phyloP scores from a whole-genome alignment of 176 grass and related monocot genomes.

The Oryza officinalis region DNA sequence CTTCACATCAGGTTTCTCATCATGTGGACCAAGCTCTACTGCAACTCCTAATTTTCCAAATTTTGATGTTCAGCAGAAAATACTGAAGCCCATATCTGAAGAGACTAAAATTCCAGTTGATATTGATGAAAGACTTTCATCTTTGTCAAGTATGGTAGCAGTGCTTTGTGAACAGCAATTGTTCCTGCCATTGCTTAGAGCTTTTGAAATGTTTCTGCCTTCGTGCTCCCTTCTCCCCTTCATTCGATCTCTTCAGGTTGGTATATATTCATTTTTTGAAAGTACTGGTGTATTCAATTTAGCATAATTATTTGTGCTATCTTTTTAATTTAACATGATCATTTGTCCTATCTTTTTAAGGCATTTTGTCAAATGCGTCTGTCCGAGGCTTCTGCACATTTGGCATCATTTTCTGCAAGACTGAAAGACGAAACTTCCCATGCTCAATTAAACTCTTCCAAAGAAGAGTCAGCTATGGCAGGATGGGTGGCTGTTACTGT shows the following conservation, averaged over 20 bases:
- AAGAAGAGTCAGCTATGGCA: slow-evolving; percentile 60
- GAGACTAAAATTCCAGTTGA: slow-evolving; percentile 42
- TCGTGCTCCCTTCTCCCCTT: slow-evolving; percentile 87
- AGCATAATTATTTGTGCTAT: no score
- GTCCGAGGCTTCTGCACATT: slow-evolving; percentile 76
- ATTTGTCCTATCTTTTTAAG: slow-evolving; percentile 49
- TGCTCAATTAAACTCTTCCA: slow-evolving; percentile 46
- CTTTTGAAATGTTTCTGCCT: slow-evolving; percentile 96
- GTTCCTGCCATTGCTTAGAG: slow-evolving; percentile 86
- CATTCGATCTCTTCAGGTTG: slow-evolving; percentile 86
- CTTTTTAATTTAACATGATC: slow-evolving; percentile 12
- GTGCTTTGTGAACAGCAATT: slow-evolving; percentile 86
- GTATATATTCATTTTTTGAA: slow-evolving; percentile 10
- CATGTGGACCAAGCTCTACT: slow-evolving; percentile 38
- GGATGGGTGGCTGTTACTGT: slow-evolving; percentile 77
- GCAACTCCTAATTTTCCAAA: slow-evolving; percentile 36
- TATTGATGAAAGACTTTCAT: slow-evolving; percentile 65
- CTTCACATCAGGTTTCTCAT: slow-evolving; percentile 34
- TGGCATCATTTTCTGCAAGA: slow-evolving; percentile 77
- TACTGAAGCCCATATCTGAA: slow-evolving; percentile 35
- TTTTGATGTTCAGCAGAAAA: slow-evolving; percentile 51
- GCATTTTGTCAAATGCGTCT: slow-evolving; percentile 99
- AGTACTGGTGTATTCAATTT: slow-evolving; percentile 16
- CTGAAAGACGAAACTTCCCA: slow-evolving; percentile 74
- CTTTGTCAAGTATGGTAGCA: slow-evolving; percentile 89